Percentiles rank a stretch among this genome's conserved stretches.
Evolutionary conservation across 208 protist genomes (phyloP).

Genomic region (Naegleria fowleri): DNA sequence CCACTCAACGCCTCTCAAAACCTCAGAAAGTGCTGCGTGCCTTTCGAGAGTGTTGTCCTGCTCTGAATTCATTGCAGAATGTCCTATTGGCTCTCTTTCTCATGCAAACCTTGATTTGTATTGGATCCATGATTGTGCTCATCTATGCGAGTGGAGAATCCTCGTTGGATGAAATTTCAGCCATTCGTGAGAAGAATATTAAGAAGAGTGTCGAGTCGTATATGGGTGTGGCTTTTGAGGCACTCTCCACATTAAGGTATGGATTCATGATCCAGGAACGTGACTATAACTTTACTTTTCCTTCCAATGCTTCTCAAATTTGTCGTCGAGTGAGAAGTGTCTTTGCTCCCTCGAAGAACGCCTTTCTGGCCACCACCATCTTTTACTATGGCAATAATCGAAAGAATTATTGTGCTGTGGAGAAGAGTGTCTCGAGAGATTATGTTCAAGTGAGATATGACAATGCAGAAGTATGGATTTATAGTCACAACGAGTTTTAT

Average conservation of each 20-base stretch:
- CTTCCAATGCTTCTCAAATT: background rate
- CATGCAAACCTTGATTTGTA: background rate
- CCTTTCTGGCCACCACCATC: background rate
- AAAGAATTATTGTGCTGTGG: background rate
- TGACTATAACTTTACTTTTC: background rate
- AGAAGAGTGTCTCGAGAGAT: background rate
- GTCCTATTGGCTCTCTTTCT: background rate
- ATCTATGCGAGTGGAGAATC: background rate
- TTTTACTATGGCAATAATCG: background rate
- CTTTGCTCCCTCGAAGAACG: background rate
- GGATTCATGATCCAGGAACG: background rate
- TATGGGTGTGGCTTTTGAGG: background rate
- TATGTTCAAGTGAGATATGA: background rate
- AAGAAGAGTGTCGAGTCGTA: background rate
- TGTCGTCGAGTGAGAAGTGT: background rate
- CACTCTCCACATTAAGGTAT: background rate
- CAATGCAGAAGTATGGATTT: background rate
- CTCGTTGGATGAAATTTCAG: background rate
- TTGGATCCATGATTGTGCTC: background rate
- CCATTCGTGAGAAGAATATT: background rate
- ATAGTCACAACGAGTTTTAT: background rate
- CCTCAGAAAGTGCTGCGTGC: too few relatives aligned
- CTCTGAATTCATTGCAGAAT: background rate
- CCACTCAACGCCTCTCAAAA: too few relatives aligned
- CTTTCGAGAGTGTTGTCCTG: background rate